phyloP scores from a whole-genome alignment of 2,329 filamentous ascomycete species.

The Orbilia quercus region DNA sequence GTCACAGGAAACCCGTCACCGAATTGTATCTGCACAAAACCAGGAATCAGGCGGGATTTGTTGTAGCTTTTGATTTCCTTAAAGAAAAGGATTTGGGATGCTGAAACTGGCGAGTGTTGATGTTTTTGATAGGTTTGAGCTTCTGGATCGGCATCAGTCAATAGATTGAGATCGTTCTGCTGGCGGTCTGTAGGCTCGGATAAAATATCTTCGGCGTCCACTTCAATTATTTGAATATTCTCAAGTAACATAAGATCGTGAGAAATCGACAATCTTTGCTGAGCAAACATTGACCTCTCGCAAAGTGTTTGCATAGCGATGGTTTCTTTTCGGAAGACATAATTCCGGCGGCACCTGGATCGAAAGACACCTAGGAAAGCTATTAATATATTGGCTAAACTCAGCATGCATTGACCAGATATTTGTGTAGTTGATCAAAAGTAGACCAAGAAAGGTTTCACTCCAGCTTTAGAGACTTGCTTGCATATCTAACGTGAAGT shows the following conservation, averaged over 20 bases:
- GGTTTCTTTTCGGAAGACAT: background rate
- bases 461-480: too few species aligned
- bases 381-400: too few species aligned
- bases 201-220: conserved; percentile 2
- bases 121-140: conserved; percentile 33
- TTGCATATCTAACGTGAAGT: too few species aligned
- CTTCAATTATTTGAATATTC: conserved; percentile 5
- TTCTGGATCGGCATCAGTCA: conserved; percentile 2
- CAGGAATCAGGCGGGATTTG: conserved; percentile 24
- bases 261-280: conserved; percentile 16
- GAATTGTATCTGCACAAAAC: conserved; percentile 37
- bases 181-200: background rate
- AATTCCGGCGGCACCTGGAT: background rate
- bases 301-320: conserved; percentile 25
- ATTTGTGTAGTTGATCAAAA: too few species aligned
- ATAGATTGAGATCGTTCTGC: background rate
- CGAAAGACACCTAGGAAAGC: too few species aligned
- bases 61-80: conserved; percentile 36
- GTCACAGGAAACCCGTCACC: conserved; percentile 30
- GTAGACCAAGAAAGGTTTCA: too few species aligned
- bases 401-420: too few species aligned
- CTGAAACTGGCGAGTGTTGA: conserved; percentile 14
- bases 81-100: conserved; percentile 25
- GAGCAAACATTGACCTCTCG: conserved; percentile 21
- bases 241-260: conserved; percentile 12